These are phyloP conservation scores for Diplodia scrobiculata DNA, from an alignment of 2,329 filamentous ascomycete species.

Conservation along the genomic window DNA sequence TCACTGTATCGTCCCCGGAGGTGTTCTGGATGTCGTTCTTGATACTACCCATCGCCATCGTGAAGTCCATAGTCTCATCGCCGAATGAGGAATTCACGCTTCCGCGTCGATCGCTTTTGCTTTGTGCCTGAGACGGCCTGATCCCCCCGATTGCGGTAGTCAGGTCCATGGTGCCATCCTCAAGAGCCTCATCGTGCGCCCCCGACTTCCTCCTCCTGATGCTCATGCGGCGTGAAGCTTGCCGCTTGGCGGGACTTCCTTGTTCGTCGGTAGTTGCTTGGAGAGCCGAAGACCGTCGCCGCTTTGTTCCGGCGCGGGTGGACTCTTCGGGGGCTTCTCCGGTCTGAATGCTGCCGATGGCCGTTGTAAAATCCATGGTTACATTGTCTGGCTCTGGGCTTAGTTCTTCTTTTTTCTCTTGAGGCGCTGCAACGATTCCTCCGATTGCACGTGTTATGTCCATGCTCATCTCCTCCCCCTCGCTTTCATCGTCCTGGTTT, in stretches of 20 bases:
- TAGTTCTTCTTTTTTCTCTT: slow-evolving; percentile 38
- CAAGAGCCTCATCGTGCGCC: slow-evolving; percentile 40
- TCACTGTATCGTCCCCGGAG: slow-evolving; percentile 7
- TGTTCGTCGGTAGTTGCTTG: slow-evolving; percentile 36
- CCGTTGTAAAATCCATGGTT: slow-evolving; percentile 60
- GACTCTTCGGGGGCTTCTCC: slow-evolving; percentile 35
- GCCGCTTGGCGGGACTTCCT: slow-evolving; percentile 44
- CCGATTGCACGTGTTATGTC: slow-evolving; percentile 85
- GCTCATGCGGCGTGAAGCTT: slow-evolving; percentile 41
- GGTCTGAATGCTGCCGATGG: slow-evolving; percentile 55
- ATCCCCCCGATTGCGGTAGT: slow-evolving; percentile 46
- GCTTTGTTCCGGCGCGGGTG: slow-evolving; percentile 48
- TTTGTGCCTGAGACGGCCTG: slow-evolving; percentile 32
- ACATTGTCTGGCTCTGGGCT: slow-evolving; percentile 50
- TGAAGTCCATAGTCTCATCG: slow-evolving; percentile 47
- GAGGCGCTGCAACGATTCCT: slow-evolving; percentile 64
- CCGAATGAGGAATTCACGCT: slow-evolving; percentile 38
- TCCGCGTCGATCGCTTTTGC: slow-evolving; percentile 31
- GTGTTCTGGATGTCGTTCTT: slow-evolving; percentile 31
- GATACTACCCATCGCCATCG: slow-evolving; percentile 44
- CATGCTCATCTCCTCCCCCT: slow-evolving; percentile 81
- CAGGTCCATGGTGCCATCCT: slow-evolving; percentile 48
- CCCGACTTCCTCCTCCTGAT: slow-evolving; percentile 46
- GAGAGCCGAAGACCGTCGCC: slow-evolving; percentile 45
- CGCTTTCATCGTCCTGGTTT: slow-evolving; percentile 49